A percentile compares a stretch with the other conserved stretches of the same genome.
Conservation (phyloP, 306 rosid genomes). For the Acacia confusa region DNA sequence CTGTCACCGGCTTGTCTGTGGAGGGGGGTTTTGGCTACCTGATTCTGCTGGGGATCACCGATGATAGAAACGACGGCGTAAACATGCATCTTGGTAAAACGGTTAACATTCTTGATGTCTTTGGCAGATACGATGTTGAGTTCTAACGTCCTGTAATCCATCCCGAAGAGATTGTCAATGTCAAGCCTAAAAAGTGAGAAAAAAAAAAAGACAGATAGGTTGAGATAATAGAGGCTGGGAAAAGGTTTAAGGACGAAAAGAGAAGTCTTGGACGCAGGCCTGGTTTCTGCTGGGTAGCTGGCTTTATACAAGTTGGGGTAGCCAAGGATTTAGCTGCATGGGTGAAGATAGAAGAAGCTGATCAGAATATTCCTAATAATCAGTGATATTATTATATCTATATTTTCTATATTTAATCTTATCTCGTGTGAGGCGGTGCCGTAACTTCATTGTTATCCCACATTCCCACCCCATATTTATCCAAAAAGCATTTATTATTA, state of each 20-base stretch:
- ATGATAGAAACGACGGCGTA: slow-evolving; percentile 63
- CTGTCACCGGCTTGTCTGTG: slow-evolving; percentile 43
- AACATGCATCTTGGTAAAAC: slow-evolving; percentile 72
- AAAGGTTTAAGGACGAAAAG: not conserved
- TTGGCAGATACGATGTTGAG: slow-evolving; percentile 66
- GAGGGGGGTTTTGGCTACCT: slow-evolving; percentile 42
- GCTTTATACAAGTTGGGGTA: not conserved
- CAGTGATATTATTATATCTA: not conserved
- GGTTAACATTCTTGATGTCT: slow-evolving; percentile 64
- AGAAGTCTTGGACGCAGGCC: too few species aligned
- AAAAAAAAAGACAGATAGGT: not conserved
- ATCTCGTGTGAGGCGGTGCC: not conserved
- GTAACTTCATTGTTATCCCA: too few species aligned
- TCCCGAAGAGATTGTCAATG: not conserved
- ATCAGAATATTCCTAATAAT: not conserved
- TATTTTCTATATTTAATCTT: not conserved
- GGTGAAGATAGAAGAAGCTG: too few species aligned
- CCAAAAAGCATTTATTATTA: too few species aligned
- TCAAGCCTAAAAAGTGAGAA: not conserved
- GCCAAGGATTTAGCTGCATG: not conserved
- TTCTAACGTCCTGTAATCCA: slow-evolving; percentile 60
- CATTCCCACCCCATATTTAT: too few species aligned
- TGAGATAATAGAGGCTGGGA: not conserved
- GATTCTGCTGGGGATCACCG: slow-evolving; percentile 41
- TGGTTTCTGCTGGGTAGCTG: not conserved